Base-by-base conservation (phyloP, 805 yeast species). In the Lachancea meyersii region DNA sequence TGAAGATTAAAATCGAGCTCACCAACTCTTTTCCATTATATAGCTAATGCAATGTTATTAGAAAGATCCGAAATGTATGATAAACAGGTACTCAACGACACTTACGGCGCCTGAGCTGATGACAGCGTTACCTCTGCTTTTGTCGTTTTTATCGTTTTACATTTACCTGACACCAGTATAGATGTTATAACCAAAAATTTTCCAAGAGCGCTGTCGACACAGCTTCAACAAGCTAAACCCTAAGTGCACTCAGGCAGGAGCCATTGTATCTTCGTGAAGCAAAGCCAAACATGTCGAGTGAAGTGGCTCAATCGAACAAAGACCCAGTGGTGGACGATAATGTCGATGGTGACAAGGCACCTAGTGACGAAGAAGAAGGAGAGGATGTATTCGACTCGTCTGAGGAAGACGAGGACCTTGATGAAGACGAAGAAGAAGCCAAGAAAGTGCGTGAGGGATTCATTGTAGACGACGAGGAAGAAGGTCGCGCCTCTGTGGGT, bases 381-480 rank as follows among this genome's bases (percentile, higher is more conserved):
- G 75, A 71, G 37, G 73, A 68, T 48, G 67, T 68, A 5, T 73
- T 74, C 47, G 93, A 85, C 52, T 84, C 94, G 8, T 83, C 93
- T 10, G 94, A 85, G 43, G 97, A 89, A 47, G 97, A 88, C 31
- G 95, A 85, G 6, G 95, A 86, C 23, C 68, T 67, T 28, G 89
- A 82, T 35, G 96, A 86, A 23, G 95, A 88, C 57, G 96, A 84
- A 56, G 96, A 89, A 51, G 97, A 89, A 56, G 79, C 84, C 36
- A 75, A 82, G 50, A 77, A 76, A 53, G 82, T 89, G 32, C 77
- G 91, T 37, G 95, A 88, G 48, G 97, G 96, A 0, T 88, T 91
- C 63, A 89, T 91, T 55, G 97, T 86, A 8, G 96, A 88, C 54
- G 96, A 86, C 53, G 95, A 84, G 45, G 94, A 80, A 17, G 85